phyloP scores from a whole-genome alignment of 345 rosid genomes.

The Populus deltoides region DNA sequence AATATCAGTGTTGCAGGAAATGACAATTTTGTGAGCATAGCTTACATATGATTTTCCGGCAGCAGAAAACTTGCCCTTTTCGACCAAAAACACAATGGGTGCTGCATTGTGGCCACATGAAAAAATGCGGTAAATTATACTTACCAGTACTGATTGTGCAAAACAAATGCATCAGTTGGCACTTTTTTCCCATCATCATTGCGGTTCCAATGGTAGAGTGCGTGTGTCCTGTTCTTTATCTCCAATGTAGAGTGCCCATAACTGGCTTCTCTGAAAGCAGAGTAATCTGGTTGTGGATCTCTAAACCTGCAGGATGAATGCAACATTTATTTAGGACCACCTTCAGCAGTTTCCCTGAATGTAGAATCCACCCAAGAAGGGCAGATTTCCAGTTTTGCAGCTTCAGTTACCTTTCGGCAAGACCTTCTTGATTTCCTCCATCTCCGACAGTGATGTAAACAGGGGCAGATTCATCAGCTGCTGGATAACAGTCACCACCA shows the following conservation, averaged over 20 bases:
- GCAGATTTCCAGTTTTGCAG: neutral
- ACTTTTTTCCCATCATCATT: slow-evolving; percentile 86
- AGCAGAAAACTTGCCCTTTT: neutral
- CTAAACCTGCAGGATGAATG: slow-evolving; percentile 48
- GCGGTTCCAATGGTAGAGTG: slow-evolving; percentile 87
- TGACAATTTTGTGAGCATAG: neutral
- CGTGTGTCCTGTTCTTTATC: slow-evolving; percentile 81
- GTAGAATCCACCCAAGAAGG: neutral
- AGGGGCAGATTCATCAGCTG: slow-evolving; percentile 78
- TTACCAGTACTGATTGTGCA: slow-evolving; percentile 78
- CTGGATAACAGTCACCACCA: slow-evolving; percentile 57
- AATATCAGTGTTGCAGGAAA: neutral
- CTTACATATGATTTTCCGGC: neutral
- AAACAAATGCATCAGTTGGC: slow-evolving; percentile 54
- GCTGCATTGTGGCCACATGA: neutral
- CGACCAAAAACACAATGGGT: neutral
- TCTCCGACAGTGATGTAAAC: slow-evolving; percentile 89
- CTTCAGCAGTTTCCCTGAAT: too few species aligned
- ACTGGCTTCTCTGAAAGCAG: slow-evolving; percentile 96
- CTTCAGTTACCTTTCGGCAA: slow-evolving; percentile 61
- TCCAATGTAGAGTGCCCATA: slow-evolving; percentile 87
- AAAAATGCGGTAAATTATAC: slow-evolving; percentile 9
- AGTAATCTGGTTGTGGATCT: slow-evolving; percentile 87
- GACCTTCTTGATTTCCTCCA: slow-evolving; percentile 95
- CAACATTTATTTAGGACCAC: neutral